Evolutionary conservation across 2,329 filamentous ascomycete species (phyloP), one percentile per base, ranked within the genome.

Genomic region (Cercospora sp.): DNA sequence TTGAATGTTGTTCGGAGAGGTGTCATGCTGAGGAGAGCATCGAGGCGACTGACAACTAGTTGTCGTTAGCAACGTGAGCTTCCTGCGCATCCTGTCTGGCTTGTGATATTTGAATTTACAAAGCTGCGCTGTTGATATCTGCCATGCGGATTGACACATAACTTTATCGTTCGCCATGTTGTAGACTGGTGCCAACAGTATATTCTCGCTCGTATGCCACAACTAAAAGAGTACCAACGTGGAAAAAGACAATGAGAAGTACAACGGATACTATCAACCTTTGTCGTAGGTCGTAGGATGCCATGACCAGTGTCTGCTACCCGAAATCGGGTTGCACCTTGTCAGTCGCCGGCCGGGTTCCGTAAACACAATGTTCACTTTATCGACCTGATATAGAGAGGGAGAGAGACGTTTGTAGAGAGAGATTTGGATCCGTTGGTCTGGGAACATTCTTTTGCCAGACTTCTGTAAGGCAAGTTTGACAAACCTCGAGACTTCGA

Each of bases 181-280:
- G 51, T 30, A 28, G 55, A 20, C 8, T 59, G 12, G 5, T 42
- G 16, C 61, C 61, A 18, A 55, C 8, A n/a, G 30, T 28, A 48
- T 33, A 58, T 8, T 64, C 42, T 6, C 62, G 30, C 48, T 59
- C 48, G 51, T 64, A 64, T 45, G 62, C 53, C 53, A 64, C 62
- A 13, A 64, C 23, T 33, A 64, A 58, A 36, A 64, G 62, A 20
- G 62, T 64, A 13, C 48, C 53, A 20, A 64, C 62, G 53, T 64
- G 62, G 5, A 59, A 16, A 26, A 59, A 59, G 4, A 64, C 53
- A 30, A 64, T 64, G n/a, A 64, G 62, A 31, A 64, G 62, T 12
- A 64, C 31, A 4, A 64, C 33, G 16, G 51, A 64, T 2, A 64
- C 53, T 4, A 64, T 53, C 10, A 53, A 51, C 8, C 48, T 48